A percentile compares a stretch with the other conserved stretches of the same genome.
phyloP scores from a whole-genome alignment of 139 green algal species.

The Chlamydomonas incerta region DNA sequence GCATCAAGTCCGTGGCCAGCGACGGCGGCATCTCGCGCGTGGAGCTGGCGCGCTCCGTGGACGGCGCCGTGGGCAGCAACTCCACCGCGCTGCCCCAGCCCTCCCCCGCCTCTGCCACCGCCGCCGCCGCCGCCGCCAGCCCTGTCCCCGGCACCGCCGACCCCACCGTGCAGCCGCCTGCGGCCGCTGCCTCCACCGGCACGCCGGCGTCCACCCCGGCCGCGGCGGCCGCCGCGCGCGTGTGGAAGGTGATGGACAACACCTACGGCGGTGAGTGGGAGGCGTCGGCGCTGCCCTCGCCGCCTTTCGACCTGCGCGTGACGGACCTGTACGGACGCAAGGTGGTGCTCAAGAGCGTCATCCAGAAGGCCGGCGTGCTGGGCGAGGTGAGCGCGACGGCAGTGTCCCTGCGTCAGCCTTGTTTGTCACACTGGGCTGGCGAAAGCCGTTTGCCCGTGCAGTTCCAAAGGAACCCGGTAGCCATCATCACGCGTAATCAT shows the following conservation, averaged over 20 bases:
- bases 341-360: background rate
- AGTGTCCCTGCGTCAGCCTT: background rate
- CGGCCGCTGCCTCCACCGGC: background rate
- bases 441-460: background rate
- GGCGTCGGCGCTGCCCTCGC: constrained; percentile 7
- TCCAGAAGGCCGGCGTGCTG: background rate
- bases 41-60: constrained; percentile 20
- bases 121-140: too few species aligned
- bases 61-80: constrained; percentile 17
- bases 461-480: too few species aligned
- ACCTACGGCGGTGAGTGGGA: constrained; percentile 21
- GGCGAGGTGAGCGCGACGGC: constrained; percentile 4
- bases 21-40: constrained; percentile 11
- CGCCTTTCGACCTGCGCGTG: constrained; percentile 31
- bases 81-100: background rate
- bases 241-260: constrained; percentile 23
- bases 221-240: background rate
- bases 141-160: too few species aligned
- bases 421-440: background rate
- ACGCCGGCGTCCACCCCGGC: background rate
- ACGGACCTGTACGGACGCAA: constrained; percentile 22
- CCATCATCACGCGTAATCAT: too few species aligned
- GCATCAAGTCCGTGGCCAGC: constrained; percentile 16
- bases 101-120: too few species aligned
- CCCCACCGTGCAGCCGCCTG: background rate